These are phyloP conservation scores for Miscanthus lutarioriparius DNA, from an alignment of 176 grass and related monocot genomes.

Conservation along the genomic window DNA sequence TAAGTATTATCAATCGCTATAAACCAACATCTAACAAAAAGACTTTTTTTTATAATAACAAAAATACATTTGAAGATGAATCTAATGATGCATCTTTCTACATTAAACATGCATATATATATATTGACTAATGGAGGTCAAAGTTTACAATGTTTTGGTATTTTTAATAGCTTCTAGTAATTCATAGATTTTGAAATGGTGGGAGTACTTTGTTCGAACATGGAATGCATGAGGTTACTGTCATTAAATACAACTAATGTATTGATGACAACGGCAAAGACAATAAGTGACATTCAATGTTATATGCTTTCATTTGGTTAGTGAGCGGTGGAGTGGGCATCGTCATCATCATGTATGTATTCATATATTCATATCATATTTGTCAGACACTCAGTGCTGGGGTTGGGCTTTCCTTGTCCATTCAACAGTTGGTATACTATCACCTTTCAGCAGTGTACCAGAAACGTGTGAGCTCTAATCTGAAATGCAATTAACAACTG, in stretches of 20 bases:
- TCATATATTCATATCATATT: neutral
- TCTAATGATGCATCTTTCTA: too few species aligned
- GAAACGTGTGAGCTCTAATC: neutral
- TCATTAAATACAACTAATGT: too few species aligned
- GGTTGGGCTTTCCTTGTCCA: neutral
- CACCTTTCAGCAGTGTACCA: neutral
- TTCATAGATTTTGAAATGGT: too few species aligned
- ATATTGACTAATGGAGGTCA: too few species aligned
- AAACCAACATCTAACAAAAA: too few species aligned
- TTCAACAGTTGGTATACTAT: neutral
- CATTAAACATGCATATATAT: too few species aligned
- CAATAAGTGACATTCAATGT: constrained; percentile 7
- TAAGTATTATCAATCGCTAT: neutral
- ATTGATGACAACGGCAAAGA: constrained; percentile 11
- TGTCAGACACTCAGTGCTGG: neutral
- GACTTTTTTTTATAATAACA: too few species aligned
- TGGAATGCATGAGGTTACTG: neutral
- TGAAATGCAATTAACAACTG: neutral
- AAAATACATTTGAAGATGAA: too few species aligned
- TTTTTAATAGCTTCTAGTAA: too few species aligned
- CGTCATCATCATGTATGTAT: too few species aligned
- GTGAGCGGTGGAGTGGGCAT: too few species aligned
- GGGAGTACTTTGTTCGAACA: neutral
- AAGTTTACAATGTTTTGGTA: too few species aligned
- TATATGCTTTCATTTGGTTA: neutral